Evolutionary conservation across 2,329 filamentous ascomycete species (phyloP).

Genomic region (Tolypocladium endophyticum): DNA sequence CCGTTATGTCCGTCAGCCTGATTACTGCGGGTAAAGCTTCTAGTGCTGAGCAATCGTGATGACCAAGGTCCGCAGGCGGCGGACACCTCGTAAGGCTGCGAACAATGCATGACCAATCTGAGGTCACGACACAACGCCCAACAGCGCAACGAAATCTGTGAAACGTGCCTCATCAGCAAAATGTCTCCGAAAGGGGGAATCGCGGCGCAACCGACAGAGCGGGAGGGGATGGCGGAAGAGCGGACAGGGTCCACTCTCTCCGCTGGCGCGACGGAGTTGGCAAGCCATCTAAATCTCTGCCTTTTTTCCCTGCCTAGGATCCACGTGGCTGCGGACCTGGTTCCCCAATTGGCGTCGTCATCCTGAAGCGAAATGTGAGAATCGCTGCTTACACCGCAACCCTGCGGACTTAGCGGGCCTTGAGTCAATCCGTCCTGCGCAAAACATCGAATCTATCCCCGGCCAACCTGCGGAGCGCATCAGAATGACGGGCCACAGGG

Average conservation of each 20-base stretch:
- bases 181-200: background rate
- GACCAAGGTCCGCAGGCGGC: background rate
- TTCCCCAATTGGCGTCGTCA: background rate
- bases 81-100: background rate
- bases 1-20: background rate
- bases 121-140: background rate
- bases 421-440: background rate
- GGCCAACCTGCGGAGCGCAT: background rate
- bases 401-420: background rate
- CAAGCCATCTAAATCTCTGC: background rate
- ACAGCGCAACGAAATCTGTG: background rate
- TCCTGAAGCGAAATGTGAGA: background rate
- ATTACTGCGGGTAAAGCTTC: background rate
- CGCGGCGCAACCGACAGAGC: background rate
- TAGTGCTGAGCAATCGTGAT: background rate
- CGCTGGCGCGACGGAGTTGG: background rate
- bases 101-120: background rate
- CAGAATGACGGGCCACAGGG: background rate
- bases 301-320: background rate
- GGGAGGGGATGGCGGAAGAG: background rate
- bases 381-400: background rate
- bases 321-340: background rate
- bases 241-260: background rate
- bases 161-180: background rate
- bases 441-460: background rate